These are phyloP conservation scores for Suillus sp. DNA, from an alignment of 768 basidiomycete species.

Conservation along the genomic window DNA sequence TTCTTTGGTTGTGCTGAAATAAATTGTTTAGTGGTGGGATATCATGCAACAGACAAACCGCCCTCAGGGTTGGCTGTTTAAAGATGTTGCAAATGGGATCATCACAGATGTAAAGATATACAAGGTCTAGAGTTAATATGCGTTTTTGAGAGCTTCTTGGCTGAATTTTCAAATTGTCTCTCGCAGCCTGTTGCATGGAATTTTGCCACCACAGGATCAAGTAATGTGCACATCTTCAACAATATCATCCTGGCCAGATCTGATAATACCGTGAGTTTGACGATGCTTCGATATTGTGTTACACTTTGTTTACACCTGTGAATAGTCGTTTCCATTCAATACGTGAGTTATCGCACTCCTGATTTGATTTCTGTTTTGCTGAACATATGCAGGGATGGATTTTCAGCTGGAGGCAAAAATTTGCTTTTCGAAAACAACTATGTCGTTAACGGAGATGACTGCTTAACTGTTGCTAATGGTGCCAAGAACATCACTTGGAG, in stretches of 20 bases:
- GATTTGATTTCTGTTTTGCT: background rate
- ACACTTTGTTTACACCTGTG: background rate
- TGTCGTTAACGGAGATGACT: constrained; percentile 64
- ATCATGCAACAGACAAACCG: constrained; percentile 52
- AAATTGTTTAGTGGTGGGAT: constrained; percentile 56
- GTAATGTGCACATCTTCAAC: constrained; percentile 53
- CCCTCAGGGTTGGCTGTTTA: constrained; percentile 57
- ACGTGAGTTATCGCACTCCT: constrained; percentile 42
- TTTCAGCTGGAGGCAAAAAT: constrained; percentile 58
- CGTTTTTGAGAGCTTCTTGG: background rate
- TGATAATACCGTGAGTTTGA: constrained; percentile 31
- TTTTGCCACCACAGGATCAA: constrained; percentile 52
- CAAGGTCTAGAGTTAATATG: constrained; percentile 38
- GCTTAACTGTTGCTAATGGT: constrained; percentile 57
- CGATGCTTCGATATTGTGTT: background rate
- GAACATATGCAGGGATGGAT: constrained; percentile 32
- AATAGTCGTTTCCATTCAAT: constrained; percentile 60
- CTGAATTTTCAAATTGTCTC: constrained; percentile 3
- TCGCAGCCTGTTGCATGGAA: constrained; percentile 59
- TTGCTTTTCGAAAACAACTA: constrained; percentile 60
- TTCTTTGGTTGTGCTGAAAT: background rate
- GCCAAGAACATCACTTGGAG: constrained; percentile 56
- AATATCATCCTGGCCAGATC: constrained; percentile 59
- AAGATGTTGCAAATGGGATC: constrained; percentile 52
- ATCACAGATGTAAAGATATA: constrained; percentile 60